Base-by-base conservation (phyloP, 495 filamentous ascomycete species). In the Neurospora sp. region DNA sequence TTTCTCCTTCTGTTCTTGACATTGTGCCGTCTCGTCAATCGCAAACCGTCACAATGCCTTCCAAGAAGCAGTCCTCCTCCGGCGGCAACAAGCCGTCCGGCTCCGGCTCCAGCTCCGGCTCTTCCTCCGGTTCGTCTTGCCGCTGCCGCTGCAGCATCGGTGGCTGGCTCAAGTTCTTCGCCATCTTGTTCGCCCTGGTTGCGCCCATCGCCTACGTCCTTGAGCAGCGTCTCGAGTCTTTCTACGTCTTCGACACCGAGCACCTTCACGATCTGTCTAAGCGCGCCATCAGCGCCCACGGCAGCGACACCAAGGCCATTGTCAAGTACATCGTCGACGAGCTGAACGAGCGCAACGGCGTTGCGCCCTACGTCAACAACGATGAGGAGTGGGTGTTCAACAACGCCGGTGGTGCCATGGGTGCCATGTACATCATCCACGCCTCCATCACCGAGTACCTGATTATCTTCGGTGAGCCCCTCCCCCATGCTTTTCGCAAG, bases 371-470 rank as follows among this genome's bases (percentile, higher is more conserved):
- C 80, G 76, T 91, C 75, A 91, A 90, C 81, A 75, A 84, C 39
- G 79, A 88, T 69, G 86, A 91, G 75, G 86, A 91, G 78, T 92
- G 90, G 90, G 83, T 92, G 27, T 90, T 92, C 74, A 92, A 92
- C 85, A 93, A 93, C 74, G 92, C 92, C 74, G 91, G 91, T 75
- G 92, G 91, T 73, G 93, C 93, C 71, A 95, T 96, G 93, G 93
- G 93, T 71, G 90, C 89, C 75, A 95, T 96, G 93, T 93, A 93
- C 77, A 91, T 96, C 75, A 91, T 96, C 78, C 93, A 96, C 79
- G 91, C 93, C 75, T 23, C 66, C 69, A 83, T 94, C 78, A 93
- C 92, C 12, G 92, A 94, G 79, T 94, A 94, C 83, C 81, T 94
- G 70, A 93, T 93, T 79, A 89, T 93, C 84, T 93, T 94, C 80